Percentiles rank a stretch among this genome's conserved stretches.
Conservation (phyloP, 1,284 basidiomycete genomes). For the Apiotrichum laibachii region DNA sequence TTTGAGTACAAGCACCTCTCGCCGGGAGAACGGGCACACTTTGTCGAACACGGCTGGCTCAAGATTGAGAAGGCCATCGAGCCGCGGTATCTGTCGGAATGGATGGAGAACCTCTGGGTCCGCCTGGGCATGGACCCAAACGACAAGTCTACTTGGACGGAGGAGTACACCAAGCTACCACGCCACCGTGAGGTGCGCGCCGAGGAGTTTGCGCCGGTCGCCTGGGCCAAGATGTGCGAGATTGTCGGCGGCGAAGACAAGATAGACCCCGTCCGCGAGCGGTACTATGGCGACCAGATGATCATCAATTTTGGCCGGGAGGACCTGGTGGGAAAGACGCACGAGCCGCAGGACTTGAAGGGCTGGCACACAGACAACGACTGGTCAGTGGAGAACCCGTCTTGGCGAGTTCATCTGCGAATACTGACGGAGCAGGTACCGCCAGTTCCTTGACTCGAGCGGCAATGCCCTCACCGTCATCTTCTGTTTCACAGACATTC, state of each 20-base stretch:
- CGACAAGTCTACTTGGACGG: constrained; percentile 41
- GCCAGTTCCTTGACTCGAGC: constrained; percentile 34
- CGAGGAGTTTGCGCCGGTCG: constrained; percentile 31
- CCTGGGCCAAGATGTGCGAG: constrained; percentile 37
- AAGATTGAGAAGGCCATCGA: constrained; percentile 32
- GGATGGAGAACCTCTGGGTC: constrained; percentile 36
- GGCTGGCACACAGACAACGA: constrained; percentile 40
- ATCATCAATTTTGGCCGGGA: constrained; percentile 36
- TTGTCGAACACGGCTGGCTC: constrained; percentile 41
- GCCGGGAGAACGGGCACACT: constrained; percentile 27
- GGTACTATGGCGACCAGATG: constrained; percentile 38
- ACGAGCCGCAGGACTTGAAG: constrained; percentile 8
- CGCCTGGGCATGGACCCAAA: constrained; percentile 37
- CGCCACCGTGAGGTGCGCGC: constrained; percentile 31
- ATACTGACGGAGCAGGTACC: constrained; percentile 19
- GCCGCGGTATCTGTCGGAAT: constrained; percentile 25
- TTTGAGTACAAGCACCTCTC: constrained; percentile 24
- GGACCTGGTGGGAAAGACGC: constrained; percentile 12
- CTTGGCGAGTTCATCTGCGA: neutral
- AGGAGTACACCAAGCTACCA: constrained; percentile 37
- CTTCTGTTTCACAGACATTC: constrained; percentile 35
- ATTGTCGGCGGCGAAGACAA: constrained; percentile 36
- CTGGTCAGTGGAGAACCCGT: constrained; percentile 18
- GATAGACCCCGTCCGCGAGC: constrained; percentile 32
- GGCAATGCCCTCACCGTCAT: constrained; percentile 37